Evolutionary conservation across 768 basidiomycete genomes (phyloP).

Genomic region (Leucosporidium creatinivorum): DNA sequence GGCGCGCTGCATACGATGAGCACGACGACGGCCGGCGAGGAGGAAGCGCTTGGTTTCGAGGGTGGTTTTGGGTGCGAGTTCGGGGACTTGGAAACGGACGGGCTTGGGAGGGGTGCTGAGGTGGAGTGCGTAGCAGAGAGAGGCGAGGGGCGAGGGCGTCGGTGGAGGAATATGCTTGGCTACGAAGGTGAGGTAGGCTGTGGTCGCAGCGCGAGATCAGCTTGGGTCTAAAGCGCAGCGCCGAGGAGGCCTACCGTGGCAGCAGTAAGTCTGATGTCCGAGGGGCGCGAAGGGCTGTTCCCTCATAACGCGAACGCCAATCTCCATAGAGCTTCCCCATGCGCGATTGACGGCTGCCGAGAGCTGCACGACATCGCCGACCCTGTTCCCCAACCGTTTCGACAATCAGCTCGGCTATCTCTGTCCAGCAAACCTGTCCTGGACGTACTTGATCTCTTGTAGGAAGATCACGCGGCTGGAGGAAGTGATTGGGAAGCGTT

Average conservation of each 20-base stretch:
- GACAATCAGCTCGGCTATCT: not conserved
- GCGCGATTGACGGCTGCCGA: constrained; percentile 25
- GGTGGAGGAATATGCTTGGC: constrained; percentile 14
- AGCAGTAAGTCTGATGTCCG: constrained; percentile 15
- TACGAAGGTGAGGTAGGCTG: constrained; percentile 32
- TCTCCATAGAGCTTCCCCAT: constrained; percentile 34
- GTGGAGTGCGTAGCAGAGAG: not conserved
- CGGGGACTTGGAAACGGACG: constrained; percentile 13
- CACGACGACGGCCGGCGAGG: constrained; percentile 28
- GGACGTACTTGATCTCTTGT: not conserved
- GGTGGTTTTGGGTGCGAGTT: constrained; percentile 14
- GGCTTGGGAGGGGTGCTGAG: constrained; percentile 2
- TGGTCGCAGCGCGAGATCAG: not conserved
- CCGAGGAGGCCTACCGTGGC: constrained; percentile 8
- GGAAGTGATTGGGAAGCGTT: not conserved
- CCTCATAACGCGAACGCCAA: constrained; percentile 27
- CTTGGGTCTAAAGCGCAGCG: not conserved
- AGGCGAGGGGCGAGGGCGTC: not conserved
- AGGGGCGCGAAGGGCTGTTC: constrained; percentile 5
- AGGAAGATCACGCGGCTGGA: constrained; percentile 26
- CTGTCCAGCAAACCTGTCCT: not conserved
- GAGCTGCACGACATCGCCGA: constrained; percentile 25
- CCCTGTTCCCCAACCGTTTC: constrained; percentile 14
- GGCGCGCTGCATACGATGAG: constrained; percentile 27
- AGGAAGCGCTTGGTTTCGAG: constrained; percentile 33